Base-by-base conservation (phyloP, 2,329 filamentous ascomycete genomes). In the Gyromitra esculenta region DNA sequence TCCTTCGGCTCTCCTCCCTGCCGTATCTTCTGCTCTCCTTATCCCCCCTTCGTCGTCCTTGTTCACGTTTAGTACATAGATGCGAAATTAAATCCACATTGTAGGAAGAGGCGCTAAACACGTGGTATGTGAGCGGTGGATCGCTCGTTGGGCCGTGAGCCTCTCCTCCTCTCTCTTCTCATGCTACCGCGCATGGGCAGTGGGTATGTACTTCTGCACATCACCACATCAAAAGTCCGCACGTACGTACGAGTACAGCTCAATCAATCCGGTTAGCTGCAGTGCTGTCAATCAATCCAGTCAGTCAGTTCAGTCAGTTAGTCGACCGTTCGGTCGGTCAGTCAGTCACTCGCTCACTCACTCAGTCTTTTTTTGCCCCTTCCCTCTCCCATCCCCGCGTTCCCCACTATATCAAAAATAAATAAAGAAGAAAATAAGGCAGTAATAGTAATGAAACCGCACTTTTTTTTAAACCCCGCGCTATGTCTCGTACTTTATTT, bases 231-330 rank as follows among this genome's bases (percentile, higher is more conserved):
- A 56, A 56, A 75, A 75, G 9, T 65, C 41, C 59, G 65, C 50
- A 65, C n/a, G 52, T 68, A 72, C 37, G 57, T 37, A 65, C 52
- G 48, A 39, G 45, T 57, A 64, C 65, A 69, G 57, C 65, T 35
- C 50, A 75, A 70, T 57, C 59, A 37, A 64, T 63, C 59, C 72
- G 72, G 72, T 64, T 64, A 69, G 72, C 59, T 50, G 65, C 63
- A 63, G 71, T 59, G 48, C 50, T 43, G 64, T 67, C 64, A 59
- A 39, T 68, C 65, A n/a, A 11, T 18, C 71, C 31, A 21, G 13
- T 56, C 31, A 59, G 56, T 18, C 15, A 45, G 43, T 15, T 9
- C 43, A 45, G 43, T 15, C 15, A 45, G 43, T 45, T 15, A 45
- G 9, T 45, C 43, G 15, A 15, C 9, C 43, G 1, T 45, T 45